Base-by-base conservation (phyloP, 2,329 filamentous ascomycete genomes). In the Penicillium sp. region DNA sequence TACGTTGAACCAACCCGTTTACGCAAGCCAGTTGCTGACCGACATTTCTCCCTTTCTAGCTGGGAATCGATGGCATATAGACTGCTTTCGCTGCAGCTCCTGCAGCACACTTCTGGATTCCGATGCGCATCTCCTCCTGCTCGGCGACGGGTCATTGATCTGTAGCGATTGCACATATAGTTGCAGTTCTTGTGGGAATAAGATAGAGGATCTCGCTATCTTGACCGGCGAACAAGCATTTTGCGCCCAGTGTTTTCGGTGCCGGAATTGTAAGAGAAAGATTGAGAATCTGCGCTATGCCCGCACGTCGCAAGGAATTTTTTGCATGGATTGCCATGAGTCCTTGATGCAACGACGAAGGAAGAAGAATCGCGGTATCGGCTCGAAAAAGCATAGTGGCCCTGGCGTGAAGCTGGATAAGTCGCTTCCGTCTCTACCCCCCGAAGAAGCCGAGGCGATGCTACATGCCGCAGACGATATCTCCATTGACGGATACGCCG, bases 101-200 rank as follows among this genome's bases (percentile, higher is more conserved):
- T 99, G 94, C 84, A 88, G 89, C 73, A 97, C 93, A 64, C 88
- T 97, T 61, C 92, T 99, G 80, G 95, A 99, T 82, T 98, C 95
- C 65, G 94, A 99, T 76, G 95, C 95, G 71, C 98, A 98, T 79
- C 89, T 99, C 54, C 89, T 99, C 56, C 90, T 99, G 29, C 91
- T 99, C 66, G 95, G 95, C 76, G 95, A 99, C 81, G 95, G 95
- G 68, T 98, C 94, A 19, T 88, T 99, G 68, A 98, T 99, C 71
- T 99, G 95, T 85, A 98, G 97, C 82, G 97, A 97, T 79, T 99
- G 95, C 82, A 98, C 95, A 58, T 99, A 99, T 79, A 97, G 93
- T 84, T 99, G 95, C 83, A 97, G 89, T 78, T 93, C 93, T 58
- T 99, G 95, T 79, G 89, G 89, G 62, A 94, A 96, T 83, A 99